Percentiles rank a stretch among this genome's conserved stretches.
Conservation (phyloP, 2,329 filamentous ascomycete species). For the Zymoseptoria brevis region DNA sequence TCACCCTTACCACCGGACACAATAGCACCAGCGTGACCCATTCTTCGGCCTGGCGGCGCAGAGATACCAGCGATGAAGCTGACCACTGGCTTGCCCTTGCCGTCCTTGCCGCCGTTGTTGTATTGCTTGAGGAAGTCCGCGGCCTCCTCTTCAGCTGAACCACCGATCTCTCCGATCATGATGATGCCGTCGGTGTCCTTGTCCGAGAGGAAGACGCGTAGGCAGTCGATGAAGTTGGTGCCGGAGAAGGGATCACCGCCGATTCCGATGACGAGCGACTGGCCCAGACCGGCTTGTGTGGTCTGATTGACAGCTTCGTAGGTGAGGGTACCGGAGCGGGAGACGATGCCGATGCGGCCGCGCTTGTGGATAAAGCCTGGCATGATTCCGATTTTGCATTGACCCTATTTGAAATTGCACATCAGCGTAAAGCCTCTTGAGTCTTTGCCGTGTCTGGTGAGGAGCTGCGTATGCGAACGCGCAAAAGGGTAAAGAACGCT, state of each 20-base stretch:
- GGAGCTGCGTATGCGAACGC: not conserved
- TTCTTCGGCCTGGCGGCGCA: constrained; percentile 88
- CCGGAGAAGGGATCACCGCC: constrained; percentile 97
- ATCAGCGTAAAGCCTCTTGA: constrained; percentile 4
- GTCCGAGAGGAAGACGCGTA: constrained; percentile 93
- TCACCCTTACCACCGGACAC: constrained; percentile 96
- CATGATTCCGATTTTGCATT: constrained; percentile 99
- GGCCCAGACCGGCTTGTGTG: constrained; percentile 89
- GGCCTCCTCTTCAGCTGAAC: constrained; percentile 93
- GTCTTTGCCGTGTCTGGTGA: not conserved
- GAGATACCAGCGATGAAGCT: constrained; percentile 98
- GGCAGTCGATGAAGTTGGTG: constrained; percentile 99
- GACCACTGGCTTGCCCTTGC: constrained; percentile 83
- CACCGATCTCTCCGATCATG: constrained; percentile 99
- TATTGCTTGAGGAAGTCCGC: constrained; percentile 89
- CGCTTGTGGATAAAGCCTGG: constrained; percentile 99
- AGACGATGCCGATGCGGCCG: constrained; percentile 97
- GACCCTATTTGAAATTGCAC: constrained; percentile 50
- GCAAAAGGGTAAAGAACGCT: constrained; percentile 9
- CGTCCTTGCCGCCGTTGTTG: constrained; percentile 55
- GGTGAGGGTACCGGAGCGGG: constrained; percentile 92
- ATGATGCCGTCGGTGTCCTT: constrained; percentile 97
- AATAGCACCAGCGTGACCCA: constrained; percentile 98
- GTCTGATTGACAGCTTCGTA: constrained; percentile 99
- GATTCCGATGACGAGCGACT: constrained; percentile 96